Evolutionary conservation across 306 rosid genomes (phyloP).

Genomic region (Acmispon strigosus): DNA sequence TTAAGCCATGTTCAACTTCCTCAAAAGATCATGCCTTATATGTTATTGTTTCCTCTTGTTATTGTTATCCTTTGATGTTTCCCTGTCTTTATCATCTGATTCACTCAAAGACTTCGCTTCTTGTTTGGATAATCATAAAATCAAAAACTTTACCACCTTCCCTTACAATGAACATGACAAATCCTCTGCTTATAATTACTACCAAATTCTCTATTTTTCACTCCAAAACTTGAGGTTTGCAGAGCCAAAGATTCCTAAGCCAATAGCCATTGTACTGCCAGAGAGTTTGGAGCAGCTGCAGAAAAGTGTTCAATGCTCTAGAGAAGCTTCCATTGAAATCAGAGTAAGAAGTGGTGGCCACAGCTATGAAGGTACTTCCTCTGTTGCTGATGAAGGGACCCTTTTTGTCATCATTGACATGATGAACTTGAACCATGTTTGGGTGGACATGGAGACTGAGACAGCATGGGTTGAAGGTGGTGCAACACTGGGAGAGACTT

Average conservation of each 20-base stretch:
- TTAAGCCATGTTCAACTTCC: constrained; percentile 25
- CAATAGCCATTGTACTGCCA: constrained; percentile 54
- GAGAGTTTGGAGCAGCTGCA: constrained; percentile 45
- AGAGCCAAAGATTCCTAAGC: constrained; percentile 44
- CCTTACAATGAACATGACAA: constrained; percentile 22
- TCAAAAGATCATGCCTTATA: background rate
- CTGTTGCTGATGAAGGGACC: constrained; percentile 35
- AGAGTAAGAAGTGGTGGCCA: constrained; percentile 71
- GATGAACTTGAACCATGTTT: constrained; percentile 56
- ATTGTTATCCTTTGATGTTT: constrained; percentile 4
- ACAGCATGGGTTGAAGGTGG: constrained; percentile 85
- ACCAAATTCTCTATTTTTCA: constrained; percentile 50
- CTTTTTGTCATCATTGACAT: constrained; percentile 61
- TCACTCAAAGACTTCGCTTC: constrained; percentile 22
- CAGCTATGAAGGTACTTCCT: constrained; percentile 81
- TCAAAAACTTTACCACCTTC: constrained; percentile 51
- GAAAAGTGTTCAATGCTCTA: constrained; percentile 39
- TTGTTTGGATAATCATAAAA: constrained; percentile 42
- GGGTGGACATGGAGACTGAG: constrained; percentile 43
- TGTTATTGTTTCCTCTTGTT: constrained; percentile 7
- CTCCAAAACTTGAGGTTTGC: constrained; percentile 64
- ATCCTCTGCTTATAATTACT: constrained; percentile 29
- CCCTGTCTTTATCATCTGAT: constrained; percentile 23
- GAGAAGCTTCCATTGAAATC: constrained; percentile 29
- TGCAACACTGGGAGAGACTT: constrained; percentile 76